Percentiles rank a stretch among this genome's conserved stretches.
Evolutionary conservation across 2,329 filamentous ascomycete species (phyloP).

Genomic region (Aspergillaceae sp.): DNA sequence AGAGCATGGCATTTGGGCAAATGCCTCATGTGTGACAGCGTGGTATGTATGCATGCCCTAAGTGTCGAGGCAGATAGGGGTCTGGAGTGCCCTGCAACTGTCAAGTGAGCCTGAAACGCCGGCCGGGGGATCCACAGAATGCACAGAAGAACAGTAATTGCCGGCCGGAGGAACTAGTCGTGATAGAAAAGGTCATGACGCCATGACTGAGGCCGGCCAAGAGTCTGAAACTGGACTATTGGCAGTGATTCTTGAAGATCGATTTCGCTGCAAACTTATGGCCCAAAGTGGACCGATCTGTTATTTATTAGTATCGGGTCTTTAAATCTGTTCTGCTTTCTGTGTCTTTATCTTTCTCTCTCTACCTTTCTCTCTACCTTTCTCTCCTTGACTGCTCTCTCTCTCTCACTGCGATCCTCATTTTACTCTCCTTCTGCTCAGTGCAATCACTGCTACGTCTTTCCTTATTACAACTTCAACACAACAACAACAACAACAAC

Average conservation of each 20-base stretch:
- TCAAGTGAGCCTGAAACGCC: background rate
- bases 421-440: too few species aligned
- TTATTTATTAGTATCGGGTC: too few species aligned
- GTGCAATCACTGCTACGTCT: background rate
- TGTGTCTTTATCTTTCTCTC: too few species aligned
- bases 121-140: background rate
- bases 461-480: background rate
- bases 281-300: too few species aligned
- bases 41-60: background rate
- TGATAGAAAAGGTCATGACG: slow-evolving; percentile 8
- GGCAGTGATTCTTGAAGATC: too few species aligned
- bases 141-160: background rate
- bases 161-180: background rate
- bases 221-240: too few species aligned
- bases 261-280: too few species aligned
- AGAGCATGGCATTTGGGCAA: background rate
- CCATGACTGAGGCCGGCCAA: slow-evolving; percentile 3
- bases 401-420: too few species aligned
- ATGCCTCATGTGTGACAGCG: background rate
- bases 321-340: too few species aligned
- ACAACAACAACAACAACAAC: background rate
- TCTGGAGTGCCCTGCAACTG: background rate
- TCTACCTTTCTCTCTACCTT: too few species aligned
- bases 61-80: background rate
- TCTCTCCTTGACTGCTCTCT: too few species aligned